Percentiles rank a stretch among this genome's conserved stretches.
These are phyloP conservation scores for Limtongia smithiae DNA, from an alignment of 805 yeast species.

Conservation along the genomic window DNA sequence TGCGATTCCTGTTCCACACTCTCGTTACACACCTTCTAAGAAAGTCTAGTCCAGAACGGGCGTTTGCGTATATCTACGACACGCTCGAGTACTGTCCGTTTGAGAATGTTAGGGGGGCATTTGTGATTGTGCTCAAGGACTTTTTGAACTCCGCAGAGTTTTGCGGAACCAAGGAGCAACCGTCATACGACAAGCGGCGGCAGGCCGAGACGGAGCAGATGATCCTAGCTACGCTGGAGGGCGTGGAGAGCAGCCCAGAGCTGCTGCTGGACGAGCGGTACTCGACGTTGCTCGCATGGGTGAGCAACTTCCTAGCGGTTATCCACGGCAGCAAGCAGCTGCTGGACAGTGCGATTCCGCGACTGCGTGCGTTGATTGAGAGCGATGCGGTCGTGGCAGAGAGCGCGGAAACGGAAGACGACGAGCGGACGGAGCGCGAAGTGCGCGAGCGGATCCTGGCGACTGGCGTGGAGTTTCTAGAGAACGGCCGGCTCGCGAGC, in stretches of 20 bases:
- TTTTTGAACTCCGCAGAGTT: conserved; percentile 35
- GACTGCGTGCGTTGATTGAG: conserved; percentile 4
- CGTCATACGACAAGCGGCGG: conserved; percentile 8
- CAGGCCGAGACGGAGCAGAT: conserved; percentile 18
- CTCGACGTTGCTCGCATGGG: conserved; percentile 24
- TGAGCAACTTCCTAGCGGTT: conserved; percentile 22
- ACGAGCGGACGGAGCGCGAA: conserved; percentile 22
- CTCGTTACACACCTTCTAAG: conserved; percentile 62
- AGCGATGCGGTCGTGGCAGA: conserved; percentile 5
- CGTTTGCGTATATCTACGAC: conserved; percentile 61
- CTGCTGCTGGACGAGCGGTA: conserved; percentile 15
- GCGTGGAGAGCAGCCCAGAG: conserved; percentile 7
- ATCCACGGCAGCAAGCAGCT: conserved; percentile 10
- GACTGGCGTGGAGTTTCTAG: conserved; percentile 8
- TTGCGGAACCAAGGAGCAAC: background rate
- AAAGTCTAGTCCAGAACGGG: conserved; percentile 50
- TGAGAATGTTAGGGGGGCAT: conserved; percentile 54
- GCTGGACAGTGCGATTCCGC: conserved; percentile 6
- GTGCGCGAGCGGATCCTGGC: conserved; percentile 13
- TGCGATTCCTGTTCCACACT: conserved; percentile 50
- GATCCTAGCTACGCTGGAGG: conserved; percentile 10
- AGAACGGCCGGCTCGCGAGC: background rate
- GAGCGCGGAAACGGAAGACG: conserved; percentile 9
- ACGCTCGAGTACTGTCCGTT: conserved; percentile 65
- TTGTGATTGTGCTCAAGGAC: conserved; percentile 67